Evolutionary conservation across 495 filamentous ascomycete species (phyloP), one percentile per base, ranked within the genome.

Genomic region (Tuber borchii): DNA sequence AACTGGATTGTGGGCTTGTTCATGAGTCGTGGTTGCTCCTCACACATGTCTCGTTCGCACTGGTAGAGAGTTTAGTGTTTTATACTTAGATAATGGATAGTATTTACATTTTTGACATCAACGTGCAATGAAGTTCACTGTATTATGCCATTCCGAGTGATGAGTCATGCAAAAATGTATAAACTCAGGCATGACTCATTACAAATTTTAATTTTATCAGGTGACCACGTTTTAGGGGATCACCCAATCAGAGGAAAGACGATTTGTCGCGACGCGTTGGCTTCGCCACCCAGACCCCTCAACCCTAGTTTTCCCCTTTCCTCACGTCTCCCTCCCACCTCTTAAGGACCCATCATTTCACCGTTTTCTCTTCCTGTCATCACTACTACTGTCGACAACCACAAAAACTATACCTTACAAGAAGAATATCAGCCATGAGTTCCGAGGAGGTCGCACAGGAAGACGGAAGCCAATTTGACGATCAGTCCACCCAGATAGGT

Each of bases 401-500:
- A 42, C 19, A 69, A 39, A 14, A n/a, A 65, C 31, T 26, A 31
- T 44, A 43, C 19, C 22, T n/a, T 42, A 34, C 20, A 8, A 48
- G 12, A 44, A 71, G 34, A 74, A 44, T 68, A 48, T 61, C 51
- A 70, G 84, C 78, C 31, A 91, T 92, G 89, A 87, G 87, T 69
- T 83, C 86, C 37, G 89, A 89, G 76, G 88, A 87, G 80, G 87
- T 85, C n/a, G 84, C 87, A 43, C 76, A 79, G 17, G 89, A 91
- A 78, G 86, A 85, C 42, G 88, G 90, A 72, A 85, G 85, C 7
- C 86, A 84, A 69, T 85, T 85, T 73, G 91, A 91, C 71, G 91
- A 93, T 77, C 87, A 85, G 79, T 86, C 86, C 37, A 85, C 88
- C 73, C 82, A 83, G 72, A 78, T 82, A 42, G 90, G 90, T 65